Percentiles rank a stretch among this genome's conserved stretches.
These are phyloP conservation scores for Ostreobium quekettii DNA, from an alignment of 139 green algal species.

Conservation along the genomic window DNA sequence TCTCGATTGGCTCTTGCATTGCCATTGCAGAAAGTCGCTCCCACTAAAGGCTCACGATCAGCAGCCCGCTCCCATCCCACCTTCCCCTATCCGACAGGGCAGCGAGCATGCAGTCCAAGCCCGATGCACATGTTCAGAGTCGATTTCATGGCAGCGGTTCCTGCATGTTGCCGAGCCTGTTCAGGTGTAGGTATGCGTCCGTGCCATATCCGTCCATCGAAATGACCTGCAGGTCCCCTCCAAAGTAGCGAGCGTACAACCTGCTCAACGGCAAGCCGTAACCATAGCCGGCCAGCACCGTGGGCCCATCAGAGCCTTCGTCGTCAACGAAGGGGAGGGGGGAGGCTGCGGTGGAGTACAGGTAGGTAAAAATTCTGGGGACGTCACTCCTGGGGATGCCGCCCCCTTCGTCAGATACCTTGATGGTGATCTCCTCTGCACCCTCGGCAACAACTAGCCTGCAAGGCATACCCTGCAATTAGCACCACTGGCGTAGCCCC, in stretches of 20 bases:
- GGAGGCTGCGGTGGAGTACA: slow-evolving; percentile 88
- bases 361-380: slow-evolving; percentile 95
- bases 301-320: slow-evolving; percentile 33
- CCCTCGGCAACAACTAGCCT: slow-evolving; percentile 89
- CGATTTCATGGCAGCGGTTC: slow-evolving; percentile 85
- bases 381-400: slow-evolving; percentile 88
- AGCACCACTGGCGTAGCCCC: no score
- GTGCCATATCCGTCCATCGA: slow-evolving; percentile 97
- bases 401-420: slow-evolving; percentile 92
- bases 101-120: no score
- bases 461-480: no score
- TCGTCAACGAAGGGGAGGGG: slow-evolving; percentile 36
- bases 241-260: slow-evolving; percentile 93
- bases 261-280: slow-evolving; percentile 89
- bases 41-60: no score
- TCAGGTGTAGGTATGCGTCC: slow-evolving; percentile 96
- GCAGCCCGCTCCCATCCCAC: no score
- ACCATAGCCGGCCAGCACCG: slow-evolving; percentile 84
- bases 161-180: slow-evolving; percentile 84
- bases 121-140: no score
- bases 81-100: no score
- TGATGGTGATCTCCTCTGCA: slow-evolving; percentile 95
- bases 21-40: no score
- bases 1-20: no score
- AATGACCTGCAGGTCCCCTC: slow-evolving; percentile 93